phyloP scores from a whole-genome alignment of 345 rosid species.

The Dovyalis caffra region DNA sequence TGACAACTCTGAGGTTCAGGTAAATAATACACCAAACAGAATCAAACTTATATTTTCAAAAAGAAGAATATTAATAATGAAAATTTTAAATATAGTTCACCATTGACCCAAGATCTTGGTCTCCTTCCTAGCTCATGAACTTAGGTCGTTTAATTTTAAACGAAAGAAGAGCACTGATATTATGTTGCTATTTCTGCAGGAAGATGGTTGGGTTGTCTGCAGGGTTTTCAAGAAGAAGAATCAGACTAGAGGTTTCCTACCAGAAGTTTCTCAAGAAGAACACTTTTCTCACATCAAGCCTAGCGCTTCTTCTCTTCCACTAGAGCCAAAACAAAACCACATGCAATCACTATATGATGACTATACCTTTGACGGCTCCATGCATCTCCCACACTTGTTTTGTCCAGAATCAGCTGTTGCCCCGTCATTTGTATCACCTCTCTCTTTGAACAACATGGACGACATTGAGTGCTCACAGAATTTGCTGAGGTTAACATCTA shows the following conservation, averaged over 20 bases:
- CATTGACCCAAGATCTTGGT: neutral
- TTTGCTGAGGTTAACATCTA: constrained; percentile 60
- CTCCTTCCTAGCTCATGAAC: neutral
- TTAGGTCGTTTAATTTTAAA: too few species aligned
- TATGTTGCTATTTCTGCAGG: constrained; percentile 35
- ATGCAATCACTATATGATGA: constrained; percentile 33
- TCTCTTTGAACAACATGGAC: constrained; percentile 43
- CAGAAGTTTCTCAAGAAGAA: constrained; percentile 42
- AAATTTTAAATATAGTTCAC: neutral
- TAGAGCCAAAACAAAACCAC: constrained; percentile 30
- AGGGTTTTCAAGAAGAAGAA: constrained; percentile 80
- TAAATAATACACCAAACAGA: constrained; percentile 10
- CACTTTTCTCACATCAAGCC: constrained; percentile 30
- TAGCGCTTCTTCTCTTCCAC: constrained; percentile 19
- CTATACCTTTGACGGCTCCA: constrained; percentile 41
- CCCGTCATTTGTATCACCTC: constrained; percentile 27
- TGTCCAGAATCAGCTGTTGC: constrained; percentile 60
- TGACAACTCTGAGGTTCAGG: constrained; percentile 67
- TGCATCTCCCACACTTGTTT: constrained; percentile 81
- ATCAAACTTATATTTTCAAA: neutral
- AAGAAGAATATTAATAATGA: too few species aligned
- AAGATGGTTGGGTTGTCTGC: constrained; percentile 70
- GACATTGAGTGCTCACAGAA: constrained; percentile 58
- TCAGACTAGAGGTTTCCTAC: constrained; percentile 52
- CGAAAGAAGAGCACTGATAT: neutral